These are phyloP conservation scores for Podaxis mareebaensis DNA, from an alignment of 768 basidiomycete genomes.

Conservation along the genomic window DNA sequence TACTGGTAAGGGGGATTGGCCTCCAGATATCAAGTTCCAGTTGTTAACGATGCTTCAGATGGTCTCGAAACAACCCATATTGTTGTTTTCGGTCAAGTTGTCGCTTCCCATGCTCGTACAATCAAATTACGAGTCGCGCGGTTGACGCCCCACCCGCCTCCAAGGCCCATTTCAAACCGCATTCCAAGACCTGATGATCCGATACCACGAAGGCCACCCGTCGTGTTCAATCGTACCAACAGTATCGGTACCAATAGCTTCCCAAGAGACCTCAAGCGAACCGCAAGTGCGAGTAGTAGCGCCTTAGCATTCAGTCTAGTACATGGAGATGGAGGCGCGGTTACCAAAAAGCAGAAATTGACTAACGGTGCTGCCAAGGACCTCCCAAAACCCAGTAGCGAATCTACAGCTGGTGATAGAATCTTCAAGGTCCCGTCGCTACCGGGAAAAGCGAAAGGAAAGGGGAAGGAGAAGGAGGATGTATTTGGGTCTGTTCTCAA, in stretches of 20 bases:
- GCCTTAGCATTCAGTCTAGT: conserved; percentile 11
- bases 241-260: conserved; percentile 19
- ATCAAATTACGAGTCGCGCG: conserved; percentile 59
- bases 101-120: conserved; percentile 20
- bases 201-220: conserved; percentile 69
- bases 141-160: conserved; percentile 46
- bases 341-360: conserved; percentile 36
- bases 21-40: background rate
- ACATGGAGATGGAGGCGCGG: conserved; percentile 17
- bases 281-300: conserved; percentile 27
- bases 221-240: conserved; percentile 31
- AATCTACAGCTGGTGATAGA: conserved; percentile 25
- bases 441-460: conserved; percentile 38
- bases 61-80: conserved; percentile 73
- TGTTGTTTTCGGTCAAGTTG: conserved; percentile 46
- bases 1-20: conserved; percentile 42
- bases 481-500: conserved; percentile 35
- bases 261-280: conserved; percentile 29
- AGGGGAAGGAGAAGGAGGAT: conserved; percentile 39
- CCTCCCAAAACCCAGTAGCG: conserved; percentile 29
- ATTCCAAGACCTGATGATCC: conserved; percentile 70
- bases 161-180: conserved; percentile 27
- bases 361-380: conserved; percentile 30
- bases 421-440: conserved; percentile 54
- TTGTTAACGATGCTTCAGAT: conserved; percentile 35